These are phyloP conservation scores for Eimeria sp. DNA, from an alignment of 169 alveolate genomes.

Conservation along the genomic window DNA sequence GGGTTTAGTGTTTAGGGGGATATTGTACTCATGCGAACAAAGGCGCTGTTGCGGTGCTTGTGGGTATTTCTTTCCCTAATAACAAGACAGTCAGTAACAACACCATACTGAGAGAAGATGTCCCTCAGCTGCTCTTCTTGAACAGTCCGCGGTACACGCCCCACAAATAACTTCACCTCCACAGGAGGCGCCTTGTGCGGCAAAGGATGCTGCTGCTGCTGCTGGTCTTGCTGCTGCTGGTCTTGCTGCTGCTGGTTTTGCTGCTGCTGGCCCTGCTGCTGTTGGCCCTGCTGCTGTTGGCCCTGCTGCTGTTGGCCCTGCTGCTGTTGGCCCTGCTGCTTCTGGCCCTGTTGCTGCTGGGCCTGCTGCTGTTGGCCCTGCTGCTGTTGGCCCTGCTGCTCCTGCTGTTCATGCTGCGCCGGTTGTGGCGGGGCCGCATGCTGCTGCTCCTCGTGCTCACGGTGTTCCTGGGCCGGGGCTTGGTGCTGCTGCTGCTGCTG, in stretches of 20 bases:
- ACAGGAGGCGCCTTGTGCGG: slow-evolving; percentile 95
- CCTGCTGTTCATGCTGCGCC: slow-evolving; percentile 2
- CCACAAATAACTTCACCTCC: slow-evolving; percentile 93
- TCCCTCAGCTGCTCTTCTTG: slow-evolving; percentile 91
- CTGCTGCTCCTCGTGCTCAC: not conserved
- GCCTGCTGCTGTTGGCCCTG: not conserved
- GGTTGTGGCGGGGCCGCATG: not conserved
- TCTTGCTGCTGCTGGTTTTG: not conserved
- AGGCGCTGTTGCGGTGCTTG: slow-evolving; percentile 89
- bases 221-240: slow-evolving; percentile 48
- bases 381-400: not conserved
- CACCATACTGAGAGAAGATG: slow-evolving; percentile 93
- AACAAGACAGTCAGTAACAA: slow-evolving; percentile 91
- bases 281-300: slow-evolving; percentile 17
- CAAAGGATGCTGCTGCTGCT: slow-evolving; percentile 58
- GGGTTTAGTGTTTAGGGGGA: not conserved
- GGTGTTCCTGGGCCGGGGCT: not conserved
- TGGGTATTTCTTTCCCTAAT: slow-evolving; percentile 93
- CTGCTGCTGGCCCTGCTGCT: slow-evolving; percentile 2
- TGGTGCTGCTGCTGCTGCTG: slow-evolving; percentile 38
- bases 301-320: slow-evolving; percentile 12
- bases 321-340: not conserved
- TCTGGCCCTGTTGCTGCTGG: not conserved
- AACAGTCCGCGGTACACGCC: slow-evolving; percentile 92
- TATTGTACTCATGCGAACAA: slow-evolving; percentile 74